Evolutionary conservation across 768 basidiomycete genomes (phyloP), one percentile per base, ranked within the genome.

Genomic region (Fomitopsis serialis): DNA sequence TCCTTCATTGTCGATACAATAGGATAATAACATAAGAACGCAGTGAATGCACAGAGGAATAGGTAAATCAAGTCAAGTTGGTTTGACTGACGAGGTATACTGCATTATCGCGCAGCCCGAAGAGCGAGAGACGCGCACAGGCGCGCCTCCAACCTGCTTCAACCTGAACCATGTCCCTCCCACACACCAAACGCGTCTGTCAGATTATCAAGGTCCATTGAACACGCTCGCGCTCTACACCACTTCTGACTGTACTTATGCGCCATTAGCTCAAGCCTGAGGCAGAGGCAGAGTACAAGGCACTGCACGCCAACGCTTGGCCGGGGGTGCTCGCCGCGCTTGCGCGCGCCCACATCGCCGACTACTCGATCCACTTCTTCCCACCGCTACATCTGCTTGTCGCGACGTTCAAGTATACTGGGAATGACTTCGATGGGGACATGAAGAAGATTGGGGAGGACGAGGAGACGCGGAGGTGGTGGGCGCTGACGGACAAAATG

Each of bases 301-400:
- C 65, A n/a, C 65, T 84, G 42, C 89, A 90, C 58, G 72, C 75
- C 0, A 72, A 72, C 6, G 83, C 85, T 43, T 89, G 87, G 85
- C 85, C 85, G 2, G 71, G 76, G 21, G 86, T 90, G 2, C 79
- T 90, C 22, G 77, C 75, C 23, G 77, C 85, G 8, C 72, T 89
- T 22, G 72, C 77, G 54, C 74, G 76, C 11, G 77, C 84, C 47
- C 79, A 90, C 65, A 78, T 90, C 53, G 69, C 72, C 35, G 87
- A 92, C 68, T 92, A 91, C 64, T 86, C 85, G 17, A 91, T 91
- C 66, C 75, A 86, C 60, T 78, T 87, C 62, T 79, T 83, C 59
- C 77, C 80, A 17, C 78, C 78, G 3, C 70, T 83, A 23, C 74
- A 74, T 27, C 76, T 92, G 40, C 76, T 92, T n/a, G 78, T 90